phyloP scores from a whole-genome alignment of 2,329 filamentous ascomycete species.

The Cyphellophora europaea region DNA sequence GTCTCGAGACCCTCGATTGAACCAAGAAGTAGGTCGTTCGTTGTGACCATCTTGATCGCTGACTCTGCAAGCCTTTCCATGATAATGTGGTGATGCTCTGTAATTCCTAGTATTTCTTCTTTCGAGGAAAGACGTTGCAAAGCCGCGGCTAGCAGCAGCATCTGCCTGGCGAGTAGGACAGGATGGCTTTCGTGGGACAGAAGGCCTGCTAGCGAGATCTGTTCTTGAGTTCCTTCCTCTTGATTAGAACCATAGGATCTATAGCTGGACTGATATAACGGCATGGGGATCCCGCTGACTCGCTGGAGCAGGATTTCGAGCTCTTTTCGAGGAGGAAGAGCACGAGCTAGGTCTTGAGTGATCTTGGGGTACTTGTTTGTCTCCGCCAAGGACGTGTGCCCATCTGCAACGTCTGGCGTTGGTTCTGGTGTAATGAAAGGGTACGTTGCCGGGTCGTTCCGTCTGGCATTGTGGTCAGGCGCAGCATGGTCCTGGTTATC shows the following conservation, averaged over 20 bases:
- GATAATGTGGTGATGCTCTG: too few species aligned
- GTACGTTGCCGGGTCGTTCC: too few species aligned
- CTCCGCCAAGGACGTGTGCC: too few species aligned
- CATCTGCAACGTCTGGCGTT: too few species aligned
- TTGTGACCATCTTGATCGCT: slow-evolving; percentile 25
- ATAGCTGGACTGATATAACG: slow-evolving; percentile 20
- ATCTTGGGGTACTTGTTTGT: slow-evolving; percentile 1
- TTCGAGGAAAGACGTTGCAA: neutral
- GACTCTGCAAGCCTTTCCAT: slow-evolving; percentile 22
- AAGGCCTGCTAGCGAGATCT: too few species aligned
- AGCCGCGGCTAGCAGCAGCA: neutral
- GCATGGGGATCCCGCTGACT: slow-evolving; percentile 26
- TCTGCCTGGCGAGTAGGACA: slow-evolving; percentile 2
- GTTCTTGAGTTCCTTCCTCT: neutral
- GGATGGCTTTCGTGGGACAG: neutral
- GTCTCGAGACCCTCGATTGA: slow-evolving; percentile 34
- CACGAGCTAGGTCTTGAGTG: slow-evolving; percentile 4
- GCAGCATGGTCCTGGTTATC: too few species aligned
- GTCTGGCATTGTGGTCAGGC: too few species aligned
- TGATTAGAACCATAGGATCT: too few species aligned
- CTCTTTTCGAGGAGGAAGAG: slow-evolving; percentile 32
- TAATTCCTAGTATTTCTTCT: too few species aligned
- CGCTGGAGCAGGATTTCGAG: slow-evolving; percentile 27
- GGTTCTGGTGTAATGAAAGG: too few species aligned
- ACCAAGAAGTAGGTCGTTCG: slow-evolving; percentile 28